Evolutionary conservation across 2,329 filamentous ascomycete genomes (phyloP), one percentile per base, ranked within the genome.

Genomic region (Eutypa lata): DNA sequence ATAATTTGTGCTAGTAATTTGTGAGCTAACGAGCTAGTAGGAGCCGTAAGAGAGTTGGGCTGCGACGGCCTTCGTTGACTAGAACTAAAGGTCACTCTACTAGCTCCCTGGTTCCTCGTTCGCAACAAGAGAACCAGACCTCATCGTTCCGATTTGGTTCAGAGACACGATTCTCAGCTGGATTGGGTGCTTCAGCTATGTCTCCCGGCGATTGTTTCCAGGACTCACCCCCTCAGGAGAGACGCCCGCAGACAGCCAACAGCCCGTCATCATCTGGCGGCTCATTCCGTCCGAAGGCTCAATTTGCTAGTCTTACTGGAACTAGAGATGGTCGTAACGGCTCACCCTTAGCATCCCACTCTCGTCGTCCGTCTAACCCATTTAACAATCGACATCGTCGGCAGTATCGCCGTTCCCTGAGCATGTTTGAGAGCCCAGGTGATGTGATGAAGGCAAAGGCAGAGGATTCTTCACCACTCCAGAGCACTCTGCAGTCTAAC

Each of bases 341-440:
- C 38, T 96, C 91, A 14, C 91, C 92, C 33, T 81, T 88, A 56
- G 80, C 79, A 54, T 78, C 76, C 54, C 88, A 93, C 61, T 74
- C 86, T 52, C 86, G 91, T 58, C 90, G 92, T 60, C 80, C 76
- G 55, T 88, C 82, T 47, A 91, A 86, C 69, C 88, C 82, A 52
- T 83, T 89, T 60, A 76, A 31, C n/a, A n/a, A 85, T 63, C 85
- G 91, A 56, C 89, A 89, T 44, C 84, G 92, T 60, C 96, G 96
- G 67, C 90, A 94, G 69, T 93, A 93, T 66, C 87, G 94, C 55
- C 86, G 94, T 60, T 96, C 93, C 22, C 76, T 97, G 66, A 97
- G 94, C 80, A 99, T 99, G 94, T 99, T 96, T 73, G 93, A 97
- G 74, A 86, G 89, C 68, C 89, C 92, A 3, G 89, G 84, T 60